A percentile compares a stretch with the other conserved stretches of the same genome.
phyloP scores from a whole-genome alignment of 208 protist species.

The Leishmania guyanensis region DNA sequence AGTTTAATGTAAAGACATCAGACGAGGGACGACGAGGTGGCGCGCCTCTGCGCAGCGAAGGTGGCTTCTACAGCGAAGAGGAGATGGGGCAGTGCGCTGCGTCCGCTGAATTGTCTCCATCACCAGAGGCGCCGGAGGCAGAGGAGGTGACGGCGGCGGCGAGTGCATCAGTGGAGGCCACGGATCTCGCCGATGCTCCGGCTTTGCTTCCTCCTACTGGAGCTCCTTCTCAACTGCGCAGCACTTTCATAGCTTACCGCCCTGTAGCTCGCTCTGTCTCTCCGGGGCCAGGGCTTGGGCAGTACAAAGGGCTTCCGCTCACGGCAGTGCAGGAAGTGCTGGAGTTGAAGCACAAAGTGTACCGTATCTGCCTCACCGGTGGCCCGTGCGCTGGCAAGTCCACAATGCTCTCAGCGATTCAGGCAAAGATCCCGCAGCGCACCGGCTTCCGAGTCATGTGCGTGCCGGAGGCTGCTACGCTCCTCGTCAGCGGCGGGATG shows the following conservation, averaged over 20 bases:
- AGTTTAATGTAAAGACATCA: neutral
- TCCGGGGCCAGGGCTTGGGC: constrained; percentile 42
- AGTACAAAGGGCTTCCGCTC: constrained; percentile 54
- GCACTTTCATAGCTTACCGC: constrained; percentile 20
- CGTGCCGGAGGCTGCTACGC: constrained; percentile 81
- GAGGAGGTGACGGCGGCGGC: neutral
- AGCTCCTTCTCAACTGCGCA: neutral
- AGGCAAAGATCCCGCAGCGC: constrained; percentile 60
- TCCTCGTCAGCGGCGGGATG: constrained; percentile 77
- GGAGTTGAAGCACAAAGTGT: constrained; percentile 51
- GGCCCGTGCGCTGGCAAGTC: constrained; percentile 87
- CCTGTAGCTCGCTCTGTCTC: constrained; percentile 56
- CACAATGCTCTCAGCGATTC: constrained; percentile 67
- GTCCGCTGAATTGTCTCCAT: constrained; percentile 20
- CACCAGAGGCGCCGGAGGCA: constrained; percentile 9
- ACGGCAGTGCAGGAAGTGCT: constrained; percentile 50
- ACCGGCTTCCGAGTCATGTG: constrained; percentile 76
- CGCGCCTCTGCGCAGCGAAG: neutral
- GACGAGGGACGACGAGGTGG: neutral
- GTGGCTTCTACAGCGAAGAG: neutral
- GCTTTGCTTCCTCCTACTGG: neutral
- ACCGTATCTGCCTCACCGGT: constrained; percentile 78
- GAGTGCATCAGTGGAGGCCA: neutral
- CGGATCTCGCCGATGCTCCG: neutral
- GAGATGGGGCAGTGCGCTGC: neutral